phyloP scores from a whole-genome alignment of 495 filamentous ascomycete species.

The Hypoxylon crocopeplum region DNA sequence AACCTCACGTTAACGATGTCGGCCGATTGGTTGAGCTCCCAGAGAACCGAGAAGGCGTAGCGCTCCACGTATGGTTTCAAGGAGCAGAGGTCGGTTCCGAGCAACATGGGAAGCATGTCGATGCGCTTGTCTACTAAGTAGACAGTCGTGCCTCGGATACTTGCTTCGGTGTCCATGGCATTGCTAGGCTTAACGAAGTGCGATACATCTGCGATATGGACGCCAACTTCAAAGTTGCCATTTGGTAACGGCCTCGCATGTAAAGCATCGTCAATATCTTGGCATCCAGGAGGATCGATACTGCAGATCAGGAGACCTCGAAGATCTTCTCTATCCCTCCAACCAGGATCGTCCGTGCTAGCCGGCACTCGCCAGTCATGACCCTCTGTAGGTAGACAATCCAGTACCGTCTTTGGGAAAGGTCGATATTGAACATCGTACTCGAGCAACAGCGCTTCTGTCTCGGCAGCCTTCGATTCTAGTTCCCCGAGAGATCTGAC shows the following conservation, averaged over 20 bases:
- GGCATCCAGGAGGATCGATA: conserved; percentile 94
- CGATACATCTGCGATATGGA: conserved; percentile 99
- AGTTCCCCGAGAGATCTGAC: conserved; percentile 91
- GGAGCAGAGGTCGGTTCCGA: conserved; percentile 95
- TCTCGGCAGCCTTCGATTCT: conserved; percentile 94
- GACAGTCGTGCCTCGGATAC: conserved; percentile 91
- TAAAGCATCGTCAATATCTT: conserved; percentile 97
- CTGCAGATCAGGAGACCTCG: conserved; percentile 90
- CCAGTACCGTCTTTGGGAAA: conserved; percentile 92
- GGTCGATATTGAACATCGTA: conserved; percentile 98
- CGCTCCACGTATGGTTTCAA: conserved; percentile 97
- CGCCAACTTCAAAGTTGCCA: conserved; percentile 94
- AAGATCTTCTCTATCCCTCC: conserved; percentile 83
- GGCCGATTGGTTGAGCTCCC: conserved; percentile 87
- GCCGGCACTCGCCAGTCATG: conserved; percentile 92
- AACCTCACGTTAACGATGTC: conserved; percentile 83
- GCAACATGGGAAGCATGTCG: conserved; percentile 95
- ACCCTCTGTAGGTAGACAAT: conserved; percentile 89
- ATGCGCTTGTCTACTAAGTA: conserved; percentile 99
- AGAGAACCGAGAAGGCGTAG: conserved; percentile 93
- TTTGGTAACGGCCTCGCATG: conserved; percentile 86
- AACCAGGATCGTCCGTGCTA: conserved; percentile 77
- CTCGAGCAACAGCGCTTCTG: conserved; percentile 90
- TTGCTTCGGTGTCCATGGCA: conserved; percentile 95
- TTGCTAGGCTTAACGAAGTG: conserved; percentile 98